phyloP scores from a whole-genome alignment of 441 rosid species.

The Pelargonium australe region DNA sequence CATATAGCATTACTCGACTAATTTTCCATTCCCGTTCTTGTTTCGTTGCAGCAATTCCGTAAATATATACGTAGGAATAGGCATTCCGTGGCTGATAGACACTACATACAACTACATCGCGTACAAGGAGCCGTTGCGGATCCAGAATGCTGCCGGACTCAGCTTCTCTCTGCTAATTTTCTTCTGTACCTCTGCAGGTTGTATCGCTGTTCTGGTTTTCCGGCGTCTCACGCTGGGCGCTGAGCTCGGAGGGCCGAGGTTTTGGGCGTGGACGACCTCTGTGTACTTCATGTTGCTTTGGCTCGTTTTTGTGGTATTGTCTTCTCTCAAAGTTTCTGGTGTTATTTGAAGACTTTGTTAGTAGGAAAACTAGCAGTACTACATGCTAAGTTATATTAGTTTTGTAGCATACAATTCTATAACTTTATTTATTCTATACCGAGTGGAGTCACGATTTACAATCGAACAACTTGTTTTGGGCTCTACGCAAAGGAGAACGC shows the following conservation, averaged over 20 bases:
- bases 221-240: constrained; percentile 72
- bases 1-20: background rate
- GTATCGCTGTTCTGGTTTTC: constrained; percentile 67
- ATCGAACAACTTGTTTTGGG: too few species aligned
- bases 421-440: background rate
- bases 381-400: background rate
- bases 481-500: too few species aligned
- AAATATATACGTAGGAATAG: constrained; percentile 82
- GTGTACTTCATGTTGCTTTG: constrained; percentile 69
- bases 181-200: constrained; percentile 70
- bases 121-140: constrained; percentile 55
- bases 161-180: constrained; percentile 79
- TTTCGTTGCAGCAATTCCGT: constrained; percentile 65
- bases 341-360: constrained; percentile 34
- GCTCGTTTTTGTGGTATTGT: constrained; percentile 67
- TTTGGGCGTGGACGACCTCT: constrained; percentile 82
- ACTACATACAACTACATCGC: constrained; percentile 67
- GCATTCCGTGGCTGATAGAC: constrained; percentile 83
- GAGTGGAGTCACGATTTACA: too few species aligned
- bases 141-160: constrained; percentile 63
- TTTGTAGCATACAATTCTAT: background rate
- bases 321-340: constrained; percentile 62
- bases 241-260: constrained; percentile 82
- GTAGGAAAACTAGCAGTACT: too few species aligned
- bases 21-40: background rate